Base-by-base conservation (phyloP, 129 eudicot genomes). In the Calendula officinalis region DNA sequence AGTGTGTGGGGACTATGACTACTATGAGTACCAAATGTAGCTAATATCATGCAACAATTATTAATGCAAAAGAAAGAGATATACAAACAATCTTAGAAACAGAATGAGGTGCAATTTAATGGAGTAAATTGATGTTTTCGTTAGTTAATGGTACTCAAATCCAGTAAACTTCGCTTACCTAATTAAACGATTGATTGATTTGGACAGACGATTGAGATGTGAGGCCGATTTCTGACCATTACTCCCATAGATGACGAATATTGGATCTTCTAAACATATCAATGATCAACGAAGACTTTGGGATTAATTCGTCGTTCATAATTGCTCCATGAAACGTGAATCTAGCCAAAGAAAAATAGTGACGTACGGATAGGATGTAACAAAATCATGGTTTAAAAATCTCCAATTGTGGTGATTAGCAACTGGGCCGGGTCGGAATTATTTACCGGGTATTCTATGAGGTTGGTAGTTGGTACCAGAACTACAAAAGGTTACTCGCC, bases 141-240 rank as follows among this genome's bases (percentile, higher is more conserved):
- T 9, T 34, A 27, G 48, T 37, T 37, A 70, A 59, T 37, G 50
- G 55, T 35, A 48, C 5, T 49, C 48, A 11, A 56, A 33, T 17
- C 6, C 33, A 60, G 52, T 15, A 30, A 50, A 51, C 60, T 49
- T 60, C 14, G 68, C 34, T 30, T 30, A 68, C 64, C 64, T 55
- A 15, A 42, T 27, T 22, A 55, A 41, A 50, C 5, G 32, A 40
- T 9, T 50, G 60, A 13, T 46, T 59, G 60, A 34, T 70, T 5
- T 60, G 57, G 42, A 69, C 56, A 11, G 27, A 35, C 1, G 38
- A 44, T 22, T 53, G 64, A 44, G 0, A 27, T 65, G 56, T 32
- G 78, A 65, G 78, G 78, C 41, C 1, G 53, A 58, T 46, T 73
- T 65, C 36, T 56, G 61, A 10, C 67, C 72, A 57, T 36, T 52